Evolutionary conservation across 495 filamentous ascomycete species (phyloP).

Genomic region (Pseudotulostoma volvatum): DNA sequence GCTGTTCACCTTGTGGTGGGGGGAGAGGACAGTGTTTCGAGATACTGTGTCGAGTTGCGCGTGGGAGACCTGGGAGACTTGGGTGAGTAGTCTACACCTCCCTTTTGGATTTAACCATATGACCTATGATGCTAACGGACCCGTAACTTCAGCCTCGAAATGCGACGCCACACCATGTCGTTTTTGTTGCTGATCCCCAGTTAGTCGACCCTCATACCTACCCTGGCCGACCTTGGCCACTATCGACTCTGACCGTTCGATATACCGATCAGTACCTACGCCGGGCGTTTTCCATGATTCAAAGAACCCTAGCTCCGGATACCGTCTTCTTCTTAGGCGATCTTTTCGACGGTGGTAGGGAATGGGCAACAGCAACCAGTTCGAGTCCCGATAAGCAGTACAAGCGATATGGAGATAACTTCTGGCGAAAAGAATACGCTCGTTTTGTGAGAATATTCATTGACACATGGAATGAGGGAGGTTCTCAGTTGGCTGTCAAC

Average conservation of each 20-base stretch:
- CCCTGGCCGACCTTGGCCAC: constrained; percentile 78
- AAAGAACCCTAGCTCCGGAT: constrained; percentile 54
- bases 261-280: constrained; percentile 83
- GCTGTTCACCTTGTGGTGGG: constrained; percentile 71
- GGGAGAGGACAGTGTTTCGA: constrained; percentile 63
- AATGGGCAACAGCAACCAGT: constrained; percentile 64
- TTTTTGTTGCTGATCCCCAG: constrained; percentile 92
- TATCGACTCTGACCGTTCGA: constrained; percentile 58
- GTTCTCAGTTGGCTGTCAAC: constrained; percentile 19
- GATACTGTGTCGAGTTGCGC: constrained; percentile 50
- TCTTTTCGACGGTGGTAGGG: constrained; percentile 88
- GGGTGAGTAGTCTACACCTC: constrained; percentile 71
- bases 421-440: constrained; percentile 69
- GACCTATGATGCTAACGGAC: too few species aligned
- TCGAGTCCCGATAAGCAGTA: constrained; percentile 54
- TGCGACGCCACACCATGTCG: constrained; percentile 69
- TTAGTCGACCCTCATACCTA: constrained; percentile 95
- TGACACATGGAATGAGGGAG: constrained; percentile 38
- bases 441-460: constrained; percentile 70
- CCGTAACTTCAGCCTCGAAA: constrained; percentile 46
- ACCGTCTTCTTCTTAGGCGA: constrained; percentile 85
- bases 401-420: constrained; percentile 56
- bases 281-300: constrained; percentile 57
- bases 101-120: constrained; percentile 1
- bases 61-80: constrained; percentile 82